Evolutionary conservation across 2,329 filamentous ascomycete species (phyloP).

Genomic region (Cytospora leucostoma): DNA sequence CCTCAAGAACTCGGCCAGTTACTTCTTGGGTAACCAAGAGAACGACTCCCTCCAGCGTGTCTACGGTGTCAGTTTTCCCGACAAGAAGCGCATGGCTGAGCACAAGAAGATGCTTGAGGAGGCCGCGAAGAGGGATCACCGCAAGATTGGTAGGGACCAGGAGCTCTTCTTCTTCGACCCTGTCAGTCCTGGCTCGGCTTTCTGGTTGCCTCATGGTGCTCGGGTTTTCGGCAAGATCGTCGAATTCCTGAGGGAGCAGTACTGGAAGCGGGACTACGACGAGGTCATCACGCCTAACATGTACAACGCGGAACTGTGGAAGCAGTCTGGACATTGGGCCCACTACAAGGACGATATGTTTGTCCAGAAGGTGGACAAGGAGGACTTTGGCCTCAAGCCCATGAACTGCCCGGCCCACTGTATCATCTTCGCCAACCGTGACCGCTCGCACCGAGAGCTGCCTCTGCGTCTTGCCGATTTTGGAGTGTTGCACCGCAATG

Average conservation of each 20-base stretch:
- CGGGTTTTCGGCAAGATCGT: conserved; percentile 91
- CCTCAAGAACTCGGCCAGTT: conserved; percentile 69
- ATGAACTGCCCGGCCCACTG: conserved; percentile 99
- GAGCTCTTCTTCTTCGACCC: conserved; percentile 98
- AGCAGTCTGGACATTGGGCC: conserved; percentile 91
- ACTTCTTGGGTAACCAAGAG: conserved; percentile 90
- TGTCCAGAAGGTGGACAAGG: conserved; percentile 76
- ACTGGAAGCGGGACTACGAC: conserved; percentile 90
- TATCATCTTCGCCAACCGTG: conserved; percentile 80
- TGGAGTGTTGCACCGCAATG: conserved; percentile 91
- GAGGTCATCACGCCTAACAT: conserved; percentile 97
- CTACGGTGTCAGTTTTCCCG: conserved; percentile 91
- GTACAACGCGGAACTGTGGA: conserved; percentile 92
- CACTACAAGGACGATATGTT: conserved; percentile 95
- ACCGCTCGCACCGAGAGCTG: conserved; percentile 84
- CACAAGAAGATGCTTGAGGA: conserved; percentile 96
- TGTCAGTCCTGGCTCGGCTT: conserved; percentile 86
- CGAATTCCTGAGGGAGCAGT: conserved; percentile 79
- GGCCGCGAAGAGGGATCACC: conserved; percentile 95
- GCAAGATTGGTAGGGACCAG: conserved; percentile 91
- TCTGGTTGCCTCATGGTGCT: conserved; percentile 90
- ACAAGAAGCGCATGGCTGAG: conserved; percentile 92
- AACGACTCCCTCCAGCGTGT: conserved; percentile 97
- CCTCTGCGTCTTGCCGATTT: conserved; percentile 95
- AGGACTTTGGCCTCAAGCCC: conserved; percentile 75